These are phyloP conservation scores for Neonectria hederae DNA, from an alignment of 2,329 filamentous ascomycete genomes.

Conservation along the genomic window DNA sequence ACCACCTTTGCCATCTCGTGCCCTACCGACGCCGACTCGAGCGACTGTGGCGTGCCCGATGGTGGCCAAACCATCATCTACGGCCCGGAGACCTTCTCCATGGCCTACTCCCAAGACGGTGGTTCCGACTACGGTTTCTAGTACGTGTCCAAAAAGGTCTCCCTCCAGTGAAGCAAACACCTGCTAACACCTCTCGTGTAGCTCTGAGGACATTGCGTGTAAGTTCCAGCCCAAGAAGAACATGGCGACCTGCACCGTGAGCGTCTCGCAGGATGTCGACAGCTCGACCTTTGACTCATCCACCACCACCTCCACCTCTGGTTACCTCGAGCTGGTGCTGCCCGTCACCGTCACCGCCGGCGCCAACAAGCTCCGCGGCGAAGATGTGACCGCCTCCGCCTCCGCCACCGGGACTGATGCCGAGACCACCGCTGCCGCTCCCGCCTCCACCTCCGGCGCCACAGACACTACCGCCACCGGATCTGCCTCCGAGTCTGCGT, in stretches of 20 bases:
- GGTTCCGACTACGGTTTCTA: constrained; percentile 22
- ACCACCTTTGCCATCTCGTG: constrained; percentile 47
- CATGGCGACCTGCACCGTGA: constrained; percentile 36
- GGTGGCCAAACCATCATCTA: constrained; percentile 39
- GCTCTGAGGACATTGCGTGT: constrained; percentile 36
- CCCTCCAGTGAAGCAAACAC: background rate
- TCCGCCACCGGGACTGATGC: background rate
- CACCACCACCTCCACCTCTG: constrained; percentile 18
- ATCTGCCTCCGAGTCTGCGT: constrained; percentile 18
- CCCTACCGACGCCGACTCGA: constrained; percentile 20
- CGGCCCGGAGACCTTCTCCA: constrained; percentile 41
- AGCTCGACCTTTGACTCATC: constrained; percentile 3
- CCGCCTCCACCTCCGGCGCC: constrained; percentile 31
- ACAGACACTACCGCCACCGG: constrained; percentile 23
- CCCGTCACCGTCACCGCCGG: constrained; percentile 53
- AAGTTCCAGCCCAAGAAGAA: constrained; percentile 39
- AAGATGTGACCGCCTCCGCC: constrained; percentile 5
- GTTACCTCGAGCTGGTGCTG: constrained; percentile 33
- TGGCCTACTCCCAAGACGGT: constrained; percentile 23
- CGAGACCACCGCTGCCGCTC: constrained; percentile 27
- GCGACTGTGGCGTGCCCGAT: constrained; percentile 40
- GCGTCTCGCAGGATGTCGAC: constrained; percentile 4
- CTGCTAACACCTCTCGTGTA: constrained; percentile 16
- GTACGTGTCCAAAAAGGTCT: constrained; percentile 25
- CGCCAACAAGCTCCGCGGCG: constrained; percentile 46